These are phyloP conservation scores for Bacterosira constricta DNA, from an alignment of 108 stramenopile species.

Conservation along the genomic window DNA sequence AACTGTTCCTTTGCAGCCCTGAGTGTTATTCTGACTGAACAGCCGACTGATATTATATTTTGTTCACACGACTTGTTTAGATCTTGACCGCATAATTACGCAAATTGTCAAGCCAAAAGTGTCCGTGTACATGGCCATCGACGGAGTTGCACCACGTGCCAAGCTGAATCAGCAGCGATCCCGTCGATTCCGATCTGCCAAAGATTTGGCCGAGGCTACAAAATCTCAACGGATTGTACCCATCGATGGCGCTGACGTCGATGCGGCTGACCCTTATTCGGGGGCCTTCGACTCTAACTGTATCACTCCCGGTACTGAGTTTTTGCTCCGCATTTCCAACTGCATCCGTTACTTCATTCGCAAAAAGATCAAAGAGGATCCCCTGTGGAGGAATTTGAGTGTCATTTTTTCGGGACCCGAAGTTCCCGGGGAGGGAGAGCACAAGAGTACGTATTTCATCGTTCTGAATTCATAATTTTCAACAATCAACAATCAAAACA, in stretches of 20 bases:
- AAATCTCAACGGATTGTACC: conserved; percentile 57
- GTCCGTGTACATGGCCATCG: conserved; percentile 91
- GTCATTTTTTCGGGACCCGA: conserved; percentile 98
- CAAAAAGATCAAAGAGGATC: conserved; percentile 96
- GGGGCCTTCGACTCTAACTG: conserved; percentile 96
- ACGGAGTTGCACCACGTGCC: conserved; percentile 98
- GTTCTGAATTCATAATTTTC: too few relatives aligned
- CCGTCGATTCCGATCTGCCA: conserved; percentile 93
- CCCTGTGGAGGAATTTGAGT: conserved; percentile 87
- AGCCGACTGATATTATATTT: background rate
- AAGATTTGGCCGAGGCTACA: conserved; percentile 89
- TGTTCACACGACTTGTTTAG: background rate
- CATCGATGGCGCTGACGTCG: conserved; percentile 30
- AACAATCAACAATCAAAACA: too few relatives aligned
- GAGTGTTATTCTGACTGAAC: background rate
- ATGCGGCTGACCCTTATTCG: conserved; percentile 33
- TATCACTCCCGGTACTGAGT: conserved; percentile 99
- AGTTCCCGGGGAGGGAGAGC: conserved; percentile 98
- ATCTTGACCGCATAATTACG: conserved; percentile 93
- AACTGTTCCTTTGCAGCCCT: too few relatives aligned
- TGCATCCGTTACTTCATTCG: conserved; percentile 91
- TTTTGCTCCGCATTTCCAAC: conserved; percentile 90
- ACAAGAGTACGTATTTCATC: conserved; percentile 77
- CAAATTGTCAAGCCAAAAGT: conserved; percentile 96
- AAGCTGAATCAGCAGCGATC: conserved; percentile 99